phyloP scores from a whole-genome alignment of 2,329 filamentous ascomycete species.

The Ophiostoma triangulosporum region DNA sequence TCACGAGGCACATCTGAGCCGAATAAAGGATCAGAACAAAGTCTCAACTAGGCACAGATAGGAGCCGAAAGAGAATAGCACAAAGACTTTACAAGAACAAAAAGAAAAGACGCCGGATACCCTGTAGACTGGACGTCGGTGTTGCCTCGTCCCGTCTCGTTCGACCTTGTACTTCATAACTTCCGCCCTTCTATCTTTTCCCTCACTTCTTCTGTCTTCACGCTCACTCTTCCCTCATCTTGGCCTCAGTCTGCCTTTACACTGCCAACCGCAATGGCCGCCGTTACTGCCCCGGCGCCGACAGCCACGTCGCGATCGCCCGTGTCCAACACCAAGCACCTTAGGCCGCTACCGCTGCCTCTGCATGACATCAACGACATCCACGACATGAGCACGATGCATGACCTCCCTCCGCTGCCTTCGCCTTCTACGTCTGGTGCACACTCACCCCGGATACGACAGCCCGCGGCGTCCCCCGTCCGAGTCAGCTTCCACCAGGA shows the following conservation, averaged over 20 bases:
- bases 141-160: too few relatives aligned
- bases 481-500: constrained; percentile 40
- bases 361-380: constrained; percentile 7
- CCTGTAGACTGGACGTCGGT: too few relatives aligned
- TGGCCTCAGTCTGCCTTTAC: not conserved
- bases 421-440: not conserved
- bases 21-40: too few relatives aligned
- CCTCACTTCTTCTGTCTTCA: too few relatives aligned
- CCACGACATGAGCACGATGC: constrained; percentile 7
- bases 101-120: too few relatives aligned
- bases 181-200: not conserved
- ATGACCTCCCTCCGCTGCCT: constrained; percentile 12
- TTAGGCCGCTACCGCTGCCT: constrained; percentile 29
- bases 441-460: constrained; percentile 33
- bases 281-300: constrained; percentile 18
- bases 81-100: too few relatives aligned
- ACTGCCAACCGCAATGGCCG: constrained; percentile 19
- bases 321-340: constrained; percentile 18
- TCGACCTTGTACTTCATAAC: too few relatives aligned
- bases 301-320: constrained; percentile 15
- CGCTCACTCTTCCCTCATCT: not conserved
- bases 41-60: too few relatives aligned
- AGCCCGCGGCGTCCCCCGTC: constrained; percentile 42
- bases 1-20: too few relatives aligned
- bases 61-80: too few relatives aligned